These are phyloP conservation scores for Jamesozyma hellenica DNA, from an alignment of 805 yeast species.

Conservation along the genomic window DNA sequence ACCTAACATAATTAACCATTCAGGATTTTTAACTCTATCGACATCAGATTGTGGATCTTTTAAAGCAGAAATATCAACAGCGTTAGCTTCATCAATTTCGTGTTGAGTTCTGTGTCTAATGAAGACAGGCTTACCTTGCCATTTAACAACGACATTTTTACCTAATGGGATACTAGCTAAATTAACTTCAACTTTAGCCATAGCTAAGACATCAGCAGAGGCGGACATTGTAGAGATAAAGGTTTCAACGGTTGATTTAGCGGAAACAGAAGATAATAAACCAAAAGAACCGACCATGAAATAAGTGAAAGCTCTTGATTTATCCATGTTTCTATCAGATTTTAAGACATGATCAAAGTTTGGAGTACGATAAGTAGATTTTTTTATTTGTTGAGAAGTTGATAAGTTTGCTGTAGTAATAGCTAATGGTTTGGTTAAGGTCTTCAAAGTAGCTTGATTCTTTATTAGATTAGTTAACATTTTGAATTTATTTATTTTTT, in stretches of 20 bases:
- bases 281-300: conserved; percentile 97
- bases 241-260: conserved; percentile 89
- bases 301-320: conserved; percentile 79
- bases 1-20: conserved; percentile 98
- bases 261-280: conserved; percentile 82
- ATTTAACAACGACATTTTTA: conserved; percentile 94
- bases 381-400: conserved; percentile 30
- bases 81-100: conserved; percentile 92
- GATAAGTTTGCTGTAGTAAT: conserved; percentile 14
- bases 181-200: conserved; percentile 98
- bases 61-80: conserved; percentile 60
- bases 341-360: conserved; percentile 75
- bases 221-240: conserved; percentile 93
- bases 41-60: conserved; percentile 93
- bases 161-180: conserved; percentile 91
- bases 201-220: conserved; percentile 95
- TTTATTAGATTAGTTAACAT: conserved; percentile 5
- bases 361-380: conserved; percentile 83
- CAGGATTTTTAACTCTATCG: conserved; percentile 92
- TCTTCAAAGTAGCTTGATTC: conserved; percentile 1
- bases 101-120: conserved; percentile 94
- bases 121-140: conserved; percentile 99
- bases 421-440: conserved; percentile 4
- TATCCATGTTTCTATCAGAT: conserved; percentile 59
- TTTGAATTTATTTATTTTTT: no score